Evolutionary conservation across 352 stramenopile species (phyloP).

Genomic region (Pythium rhizo-oryzae): DNA sequence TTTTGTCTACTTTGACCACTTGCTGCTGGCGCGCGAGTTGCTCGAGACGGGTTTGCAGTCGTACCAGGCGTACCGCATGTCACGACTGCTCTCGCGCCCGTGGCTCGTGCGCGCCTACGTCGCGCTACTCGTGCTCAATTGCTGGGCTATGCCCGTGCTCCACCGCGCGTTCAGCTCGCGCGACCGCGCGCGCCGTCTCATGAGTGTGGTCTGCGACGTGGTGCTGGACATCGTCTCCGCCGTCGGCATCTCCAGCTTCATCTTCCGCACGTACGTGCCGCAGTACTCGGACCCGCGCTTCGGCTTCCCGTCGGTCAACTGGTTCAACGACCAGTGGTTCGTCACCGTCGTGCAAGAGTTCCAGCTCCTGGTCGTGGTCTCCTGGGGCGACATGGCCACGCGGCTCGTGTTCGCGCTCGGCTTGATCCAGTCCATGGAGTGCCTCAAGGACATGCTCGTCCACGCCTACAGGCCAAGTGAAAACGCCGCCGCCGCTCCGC

Average conservation of each 20-base stretch:
- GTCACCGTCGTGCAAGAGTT: constrained; percentile 13
- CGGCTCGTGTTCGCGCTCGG: constrained; percentile 15
- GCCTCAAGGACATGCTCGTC: constrained; percentile 6
- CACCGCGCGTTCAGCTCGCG: no score
- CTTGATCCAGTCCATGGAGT: constrained; percentile 1
- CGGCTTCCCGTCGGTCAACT: constrained; percentile 6
- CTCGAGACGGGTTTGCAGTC: neutral
- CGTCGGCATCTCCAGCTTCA: constrained; percentile 13
- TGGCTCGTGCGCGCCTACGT: constrained; percentile 20
- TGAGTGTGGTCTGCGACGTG: no score
- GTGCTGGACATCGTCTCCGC: constrained; percentile 16
- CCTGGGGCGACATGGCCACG: constrained; percentile 12
- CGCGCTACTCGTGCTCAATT: constrained; percentile 2
- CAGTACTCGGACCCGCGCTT: constrained; percentile 17
- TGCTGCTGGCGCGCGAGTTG: neutral
- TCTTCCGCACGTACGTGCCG: constrained; percentile 7
- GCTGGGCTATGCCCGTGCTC: neutral
- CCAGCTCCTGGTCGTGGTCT: constrained; percentile 17
- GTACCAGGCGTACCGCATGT: neutral
- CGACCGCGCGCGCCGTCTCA: no score
- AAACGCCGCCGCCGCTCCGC: no score
- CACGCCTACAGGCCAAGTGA: no score
- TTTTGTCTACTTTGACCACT: constrained; percentile 1
- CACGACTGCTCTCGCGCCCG: constrained; percentile 2
- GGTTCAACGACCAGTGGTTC: constrained; percentile 18